phyloP scores from a whole-genome alignment of 441 rosid species.

The Brassica hybrid region DNA sequence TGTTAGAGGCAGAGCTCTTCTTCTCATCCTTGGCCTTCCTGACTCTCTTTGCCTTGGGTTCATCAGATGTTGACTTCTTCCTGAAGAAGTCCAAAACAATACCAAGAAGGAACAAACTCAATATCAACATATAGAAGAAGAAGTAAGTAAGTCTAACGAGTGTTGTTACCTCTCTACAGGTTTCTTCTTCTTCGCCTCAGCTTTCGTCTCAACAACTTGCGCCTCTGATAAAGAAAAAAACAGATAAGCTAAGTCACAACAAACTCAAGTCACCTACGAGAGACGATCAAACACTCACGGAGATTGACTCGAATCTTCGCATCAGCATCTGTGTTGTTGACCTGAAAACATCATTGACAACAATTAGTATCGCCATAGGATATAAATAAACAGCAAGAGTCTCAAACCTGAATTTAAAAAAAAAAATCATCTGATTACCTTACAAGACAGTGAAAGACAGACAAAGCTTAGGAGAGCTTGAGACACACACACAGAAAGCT shows the following conservation, averaged over 20 bases:
- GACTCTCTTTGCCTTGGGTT: conserved; percentile 70
- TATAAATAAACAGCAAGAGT: too few relatives aligned
- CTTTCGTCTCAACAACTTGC: conserved; percentile 66
- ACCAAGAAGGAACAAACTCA: background rate
- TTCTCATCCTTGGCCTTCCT: conserved; percentile 43
- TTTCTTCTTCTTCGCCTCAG: conserved; percentile 65
- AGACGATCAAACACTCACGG: conserved; percentile 44
- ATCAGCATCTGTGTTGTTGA: too few relatives aligned
- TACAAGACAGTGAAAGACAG: too few relatives aligned
- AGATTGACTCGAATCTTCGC: conserved; percentile 80
- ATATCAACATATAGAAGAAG: too few relatives aligned
- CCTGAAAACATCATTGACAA: too few relatives aligned
- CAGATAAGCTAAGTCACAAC: background rate
- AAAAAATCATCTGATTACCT: too few relatives aligned
- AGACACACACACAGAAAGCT: too few relatives aligned
- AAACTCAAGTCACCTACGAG: background rate
- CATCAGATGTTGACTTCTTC: conserved; percentile 65
- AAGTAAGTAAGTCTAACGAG: too few relatives aligned
- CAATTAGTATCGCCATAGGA: too few relatives aligned
- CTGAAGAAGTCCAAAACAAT: conserved; percentile 38
- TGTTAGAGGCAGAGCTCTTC: conserved; percentile 43
- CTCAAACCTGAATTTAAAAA: too few relatives aligned
- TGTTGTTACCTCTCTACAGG: conserved; percentile 61
- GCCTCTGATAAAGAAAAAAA: conserved; percentile 51
- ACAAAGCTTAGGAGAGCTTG: too few relatives aligned